These are phyloP conservation scores for Closterium sp. DNA, from an alignment of 139 green algal species.

Conservation along the genomic window DNA sequence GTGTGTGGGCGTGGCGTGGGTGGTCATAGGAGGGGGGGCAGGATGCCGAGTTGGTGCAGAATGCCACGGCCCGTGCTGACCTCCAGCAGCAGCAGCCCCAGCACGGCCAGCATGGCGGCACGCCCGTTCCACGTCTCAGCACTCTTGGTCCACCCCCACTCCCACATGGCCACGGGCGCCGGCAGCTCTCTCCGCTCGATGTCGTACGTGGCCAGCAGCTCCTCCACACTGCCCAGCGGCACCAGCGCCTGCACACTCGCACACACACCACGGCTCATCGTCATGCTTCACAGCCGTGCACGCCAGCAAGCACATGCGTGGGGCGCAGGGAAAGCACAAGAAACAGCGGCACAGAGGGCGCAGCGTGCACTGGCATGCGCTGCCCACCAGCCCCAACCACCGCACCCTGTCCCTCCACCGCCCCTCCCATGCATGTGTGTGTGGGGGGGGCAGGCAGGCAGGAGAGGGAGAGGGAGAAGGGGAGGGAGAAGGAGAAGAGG, in stretches of 20 bases:
- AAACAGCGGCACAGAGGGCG: no score
- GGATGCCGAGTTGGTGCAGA: slow-evolving; percentile 46
- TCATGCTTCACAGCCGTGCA: not conserved
- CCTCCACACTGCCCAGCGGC: slow-evolving; percentile 67
- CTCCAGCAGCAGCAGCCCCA: slow-evolving; percentile 47
- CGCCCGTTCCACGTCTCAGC: slow-evolving; percentile 92
- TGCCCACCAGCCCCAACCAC: not conserved
- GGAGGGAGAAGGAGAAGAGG: no score
- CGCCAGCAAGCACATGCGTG: no score
- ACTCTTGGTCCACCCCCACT: slow-evolving; percentile 94
- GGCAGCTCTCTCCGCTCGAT: slow-evolving; percentile 80
- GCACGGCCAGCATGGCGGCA: slow-evolving; percentile 49
- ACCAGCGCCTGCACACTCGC: slow-evolving; percentile 31
- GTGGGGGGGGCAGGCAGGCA: no score
- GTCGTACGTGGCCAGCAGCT: slow-evolving; percentile 92
- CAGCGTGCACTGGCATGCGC: not conserved
- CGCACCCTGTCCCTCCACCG: no score
- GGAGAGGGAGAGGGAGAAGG: no score
- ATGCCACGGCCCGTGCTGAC: slow-evolving; percentile 41
- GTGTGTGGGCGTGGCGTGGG: not conserved
- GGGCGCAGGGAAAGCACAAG: no score
- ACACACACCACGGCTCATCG: not conserved
- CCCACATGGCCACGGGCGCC: slow-evolving; percentile 74
- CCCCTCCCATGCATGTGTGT: no score
- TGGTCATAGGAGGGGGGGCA: not conserved